Base-by-base conservation (phyloP, 1,139 yeast genomes). In the Komagataea norvegica region DNA sequence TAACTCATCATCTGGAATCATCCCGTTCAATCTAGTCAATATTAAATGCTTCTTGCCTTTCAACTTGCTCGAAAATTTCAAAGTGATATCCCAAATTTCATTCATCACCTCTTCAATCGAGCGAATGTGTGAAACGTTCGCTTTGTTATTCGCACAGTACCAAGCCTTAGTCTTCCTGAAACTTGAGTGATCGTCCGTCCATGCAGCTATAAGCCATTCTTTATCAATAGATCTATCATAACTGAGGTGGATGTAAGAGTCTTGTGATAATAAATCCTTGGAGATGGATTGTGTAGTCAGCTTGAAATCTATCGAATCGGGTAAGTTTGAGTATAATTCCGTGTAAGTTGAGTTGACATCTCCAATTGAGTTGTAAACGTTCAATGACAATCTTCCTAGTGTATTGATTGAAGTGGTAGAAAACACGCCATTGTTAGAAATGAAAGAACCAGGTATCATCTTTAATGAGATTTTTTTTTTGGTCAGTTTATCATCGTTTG, bases 131-230 rank as follows among this genome's bases (percentile, higher is more conserved):
- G 37, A 16, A 2, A n/a, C 10, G 54, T 66, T 42, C 60, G 72
- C 58, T 48, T 75, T 49, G 62, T 59, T 25, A 6, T 48, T 30
- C 53, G 74, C 57, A 52, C 78, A 68, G 47, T 68, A 70, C 89
- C 89, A 82, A 1, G 89, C 74, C 48, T 79, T 82, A 1, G 80
- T 72, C 40, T 69, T 69, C 8, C 80, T 74, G 7, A 76, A 69
- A 8, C 67, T 67, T 0, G 96, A 96, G 52, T 73, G 70, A 36
- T 91, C 91, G 54, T 89, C 96, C 0, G 94, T 72, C 94, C 96
- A 87, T 0, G 95, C 82, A 0, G 87, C 94, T 20, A 81, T 77
- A 34, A 87, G 68, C 96, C 96, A 89, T 41, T 74, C 77, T 45
- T 77, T 79, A 55, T 89, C 96, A 5, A 74, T 67, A 0, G 95